Percentiles rank a stretch among this genome's conserved stretches.
phyloP scores from a whole-genome alignment of 441 rosid species.

The Manihot esculenta region DNA sequence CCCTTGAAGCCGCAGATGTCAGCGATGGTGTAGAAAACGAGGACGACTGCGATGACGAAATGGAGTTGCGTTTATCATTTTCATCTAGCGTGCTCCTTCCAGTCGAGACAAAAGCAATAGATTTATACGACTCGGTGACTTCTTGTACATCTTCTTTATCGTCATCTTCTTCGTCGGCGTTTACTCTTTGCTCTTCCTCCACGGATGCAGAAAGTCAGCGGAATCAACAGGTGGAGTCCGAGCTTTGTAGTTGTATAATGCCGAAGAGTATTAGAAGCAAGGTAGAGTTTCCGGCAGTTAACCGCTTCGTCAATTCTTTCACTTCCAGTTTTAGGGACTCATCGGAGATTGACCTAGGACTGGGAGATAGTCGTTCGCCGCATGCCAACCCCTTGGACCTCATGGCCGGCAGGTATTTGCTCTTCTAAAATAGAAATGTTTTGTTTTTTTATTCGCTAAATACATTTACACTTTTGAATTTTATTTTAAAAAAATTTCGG shows the following conservation, averaged over 20 bases:
- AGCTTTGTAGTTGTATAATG: not conserved
- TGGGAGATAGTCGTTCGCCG: not conserved
- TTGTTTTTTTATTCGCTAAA: too few species aligned
- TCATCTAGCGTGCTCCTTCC: constrained; percentile 17
- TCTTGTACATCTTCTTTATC: not conserved
- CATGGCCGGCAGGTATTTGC: constrained; percentile 15
- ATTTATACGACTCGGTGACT: not conserved
- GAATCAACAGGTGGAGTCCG: not conserved
- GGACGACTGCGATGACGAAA: constrained; percentile 1
- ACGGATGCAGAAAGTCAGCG: constrained; percentile 10
- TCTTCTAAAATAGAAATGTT: too few species aligned
- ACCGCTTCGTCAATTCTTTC: constrained; percentile 11
- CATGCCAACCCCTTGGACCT: not conserved
- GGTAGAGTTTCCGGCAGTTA: constrained; percentile 17
- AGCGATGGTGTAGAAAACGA: not conserved
- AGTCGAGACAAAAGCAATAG: not conserved
- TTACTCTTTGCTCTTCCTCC: constrained; percentile 20
- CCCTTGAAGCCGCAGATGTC: constrained; percentile 13
- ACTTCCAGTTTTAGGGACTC: constrained; percentile 10
- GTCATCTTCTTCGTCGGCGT: not conserved
- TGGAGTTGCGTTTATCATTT: constrained; percentile 30
- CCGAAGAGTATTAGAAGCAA: constrained; percentile 10
- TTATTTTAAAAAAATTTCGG: too few species aligned
- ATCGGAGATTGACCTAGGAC: not conserved
- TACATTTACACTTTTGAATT: too few species aligned